Conservation (phyloP, 2,329 filamentous ascomycete species). For the Calonectria pseudoturangicola region DNA sequence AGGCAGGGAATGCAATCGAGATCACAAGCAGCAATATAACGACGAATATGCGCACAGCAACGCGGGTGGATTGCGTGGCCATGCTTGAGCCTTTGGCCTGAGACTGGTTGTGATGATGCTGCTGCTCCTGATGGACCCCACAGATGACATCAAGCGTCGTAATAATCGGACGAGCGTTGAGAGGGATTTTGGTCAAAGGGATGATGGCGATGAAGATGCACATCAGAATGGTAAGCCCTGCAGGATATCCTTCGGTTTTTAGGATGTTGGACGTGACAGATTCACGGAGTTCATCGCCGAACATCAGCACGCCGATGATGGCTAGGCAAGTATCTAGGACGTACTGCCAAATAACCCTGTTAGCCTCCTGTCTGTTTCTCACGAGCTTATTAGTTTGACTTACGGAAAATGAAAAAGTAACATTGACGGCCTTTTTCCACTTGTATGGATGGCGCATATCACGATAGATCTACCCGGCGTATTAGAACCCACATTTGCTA, state of each 20-base stretch:
- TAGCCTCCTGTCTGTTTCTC: background rate
- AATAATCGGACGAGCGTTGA: slow-evolving; percentile 92
- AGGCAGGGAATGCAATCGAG: slow-evolving; percentile 81
- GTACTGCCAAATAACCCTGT: slow-evolving; percentile 70
- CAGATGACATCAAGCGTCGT: slow-evolving; percentile 88
- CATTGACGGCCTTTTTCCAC: slow-evolving; percentile 83
- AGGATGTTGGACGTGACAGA: slow-evolving; percentile 95
- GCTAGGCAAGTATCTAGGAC: slow-evolving; percentile 88
- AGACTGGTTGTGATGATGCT: slow-evolving; percentile 59
- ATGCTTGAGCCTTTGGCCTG: slow-evolving; percentile 62
- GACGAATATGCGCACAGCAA: slow-evolving; percentile 78
- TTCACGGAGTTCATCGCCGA: slow-evolving; percentile 90
- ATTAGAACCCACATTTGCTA: slow-evolving; percentile 28
- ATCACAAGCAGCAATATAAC: slow-evolving; percentile 85
- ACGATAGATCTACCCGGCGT: slow-evolving; percentile 70
- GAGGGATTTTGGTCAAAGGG: slow-evolving; percentile 94
- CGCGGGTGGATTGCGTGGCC: slow-evolving; percentile 69
- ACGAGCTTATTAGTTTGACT: slow-evolving; percentile 54
- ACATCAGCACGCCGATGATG: slow-evolving; percentile 92
- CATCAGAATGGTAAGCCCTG: slow-evolving; percentile 83
- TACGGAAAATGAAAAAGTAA: slow-evolving; percentile 91
- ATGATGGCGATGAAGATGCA: slow-evolving; percentile 93
- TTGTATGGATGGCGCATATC: slow-evolving; percentile 86
- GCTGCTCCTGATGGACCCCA: slow-evolving; percentile 76
- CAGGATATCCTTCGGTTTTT: slow-evolving; percentile 82